phyloP scores from a whole-genome alignment of 768 basidiomycete species.

The Panaeolus papilionaceus region DNA sequence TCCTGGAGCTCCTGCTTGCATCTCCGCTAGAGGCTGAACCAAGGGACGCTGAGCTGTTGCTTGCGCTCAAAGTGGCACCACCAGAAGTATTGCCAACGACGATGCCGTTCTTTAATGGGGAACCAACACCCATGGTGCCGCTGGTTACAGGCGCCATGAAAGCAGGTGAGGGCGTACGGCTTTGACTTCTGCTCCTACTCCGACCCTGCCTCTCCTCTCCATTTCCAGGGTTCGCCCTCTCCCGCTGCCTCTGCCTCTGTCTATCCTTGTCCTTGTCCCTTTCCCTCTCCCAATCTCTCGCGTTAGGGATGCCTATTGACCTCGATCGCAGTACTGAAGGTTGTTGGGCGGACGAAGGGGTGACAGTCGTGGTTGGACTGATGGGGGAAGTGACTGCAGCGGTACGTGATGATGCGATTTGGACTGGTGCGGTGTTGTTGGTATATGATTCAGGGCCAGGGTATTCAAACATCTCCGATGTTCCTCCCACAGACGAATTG shows the following conservation, averaged over 20 bases:
- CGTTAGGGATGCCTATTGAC: slow-evolving; percentile 5
- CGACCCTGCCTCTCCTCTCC: slow-evolving; percentile 31
- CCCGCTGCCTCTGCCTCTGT: slow-evolving; percentile 21
- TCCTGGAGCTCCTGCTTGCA: slow-evolving; percentile 1
- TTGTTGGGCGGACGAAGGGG: slow-evolving; percentile 17
- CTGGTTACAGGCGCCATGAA: slow-evolving; percentile 23
- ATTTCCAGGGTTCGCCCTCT: slow-evolving; percentile 22
- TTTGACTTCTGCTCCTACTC: slow-evolving; percentile 31
- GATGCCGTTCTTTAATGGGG: slow-evolving; percentile 1
- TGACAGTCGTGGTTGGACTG: slow-evolving; percentile 24
- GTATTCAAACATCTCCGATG: slow-evolving; percentile 12
- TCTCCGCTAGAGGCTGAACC: slow-evolving; percentile 3
- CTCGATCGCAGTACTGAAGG: slow-evolving; percentile 5
- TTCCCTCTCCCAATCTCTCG: slow-evolving; percentile 6
- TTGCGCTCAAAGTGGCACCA: slow-evolving; percentile 8
- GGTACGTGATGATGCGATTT: not conserved
- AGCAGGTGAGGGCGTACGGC: slow-evolving; percentile 40
- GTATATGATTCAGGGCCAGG: slow-evolving; percentile 2
- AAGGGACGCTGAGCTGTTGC: slow-evolving; percentile 3
- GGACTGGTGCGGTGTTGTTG: not conserved
- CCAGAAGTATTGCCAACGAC: not conserved
- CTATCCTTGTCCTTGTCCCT: not conserved
- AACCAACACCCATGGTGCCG: slow-evolving; percentile 3
- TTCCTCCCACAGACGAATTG: not conserved
- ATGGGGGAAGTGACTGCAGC: not conserved